Base-by-base conservation (phyloP, 345 rosid genomes). In the Punica granatum region DNA sequence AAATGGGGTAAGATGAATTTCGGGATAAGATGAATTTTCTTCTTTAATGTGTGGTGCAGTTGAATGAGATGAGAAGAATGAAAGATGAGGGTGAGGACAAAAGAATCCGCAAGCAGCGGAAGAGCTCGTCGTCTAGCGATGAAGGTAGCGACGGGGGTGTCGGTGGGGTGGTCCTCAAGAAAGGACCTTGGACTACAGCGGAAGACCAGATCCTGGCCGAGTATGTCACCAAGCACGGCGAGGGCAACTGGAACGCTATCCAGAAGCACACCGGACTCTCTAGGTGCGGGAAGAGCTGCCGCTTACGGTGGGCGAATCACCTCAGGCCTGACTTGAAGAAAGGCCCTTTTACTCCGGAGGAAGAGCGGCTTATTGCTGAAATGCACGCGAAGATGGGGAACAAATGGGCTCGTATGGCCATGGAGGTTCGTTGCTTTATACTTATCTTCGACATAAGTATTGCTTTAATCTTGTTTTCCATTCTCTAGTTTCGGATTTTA, bases 251-350 rank as follows among this genome's bases (percentile, higher is more conserved):
- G 93, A 85, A 84, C 54, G 81, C 87, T 46, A 86, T 85, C 30
- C 93, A 84, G 76, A 82, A 88, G 66, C 68, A 85, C 65, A 79
- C 87, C 0, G 87, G 87, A 18, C 87, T 88, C n/a, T 72, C 77
- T 59, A 74, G 90, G 0, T 83, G 88, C 61, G 92, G 89, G 34
- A 87, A 85, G 79, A 87, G 89, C 69, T 85, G 92, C 36, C 82
- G 92, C 0, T 77, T 83, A 31, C 85, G 92, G 59, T 87, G 92
- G 92, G 85, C 86, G 7, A 87, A 87, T 77, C 88, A 87, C 60
- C 67, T 87, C 15, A 78, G 88, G 62, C 88, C 88, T 0, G 82
- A 81, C 46, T 73, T 85, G 77, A 83, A 77, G 71, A 83, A 84
- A 58, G 92, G 88, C 9, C 63, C 80, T 7, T 84, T 87, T 53